Evolutionary conservation across 169 alveolate genomes (phyloP).

Genomic region (Plasmodium gallinaceum): DNA sequence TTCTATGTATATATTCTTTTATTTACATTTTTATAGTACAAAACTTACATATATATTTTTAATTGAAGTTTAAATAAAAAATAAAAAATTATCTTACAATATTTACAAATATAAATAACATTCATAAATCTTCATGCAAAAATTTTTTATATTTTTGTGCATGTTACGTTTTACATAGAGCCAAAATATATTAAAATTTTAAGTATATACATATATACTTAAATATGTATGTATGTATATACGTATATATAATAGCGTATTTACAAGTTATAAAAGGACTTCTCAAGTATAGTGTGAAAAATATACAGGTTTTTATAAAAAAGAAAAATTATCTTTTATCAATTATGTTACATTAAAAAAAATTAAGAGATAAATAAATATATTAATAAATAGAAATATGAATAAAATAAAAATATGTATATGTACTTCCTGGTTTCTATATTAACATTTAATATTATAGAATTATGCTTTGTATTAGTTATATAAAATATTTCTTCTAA

Average conservation of each 20-base stretch:
- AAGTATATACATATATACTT: not conserved
- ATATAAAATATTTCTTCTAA: not conserved
- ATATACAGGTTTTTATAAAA: not conserved
- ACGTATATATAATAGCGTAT: not conserved
- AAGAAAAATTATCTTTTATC: not conserved
- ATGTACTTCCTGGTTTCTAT: not conserved
- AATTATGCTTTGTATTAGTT: not conserved
- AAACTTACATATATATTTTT: not conserved
- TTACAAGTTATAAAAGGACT: not conserved
- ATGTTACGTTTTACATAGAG: constrained; percentile 26
- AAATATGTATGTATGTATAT: not conserved
- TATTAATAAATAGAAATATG: not conserved
- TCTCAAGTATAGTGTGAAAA: not conserved
- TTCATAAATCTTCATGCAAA: constrained; percentile 8
- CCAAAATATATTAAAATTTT: constrained; percentile 17
- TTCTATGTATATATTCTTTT: too few species aligned
- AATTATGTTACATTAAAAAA: not conserved
- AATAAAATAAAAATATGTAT: not conserved
- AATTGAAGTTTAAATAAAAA: not conserved
- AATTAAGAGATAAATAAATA: constrained; percentile 1
- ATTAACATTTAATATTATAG: not conserved
- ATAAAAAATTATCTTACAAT: not conserved
- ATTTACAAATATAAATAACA: constrained; percentile 3
- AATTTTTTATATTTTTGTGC: constrained; percentile 6
- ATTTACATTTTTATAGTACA: constrained; percentile 4